Conservation (phyloP, 257 asterid species). For the Solanum sparsipilum region DNA sequence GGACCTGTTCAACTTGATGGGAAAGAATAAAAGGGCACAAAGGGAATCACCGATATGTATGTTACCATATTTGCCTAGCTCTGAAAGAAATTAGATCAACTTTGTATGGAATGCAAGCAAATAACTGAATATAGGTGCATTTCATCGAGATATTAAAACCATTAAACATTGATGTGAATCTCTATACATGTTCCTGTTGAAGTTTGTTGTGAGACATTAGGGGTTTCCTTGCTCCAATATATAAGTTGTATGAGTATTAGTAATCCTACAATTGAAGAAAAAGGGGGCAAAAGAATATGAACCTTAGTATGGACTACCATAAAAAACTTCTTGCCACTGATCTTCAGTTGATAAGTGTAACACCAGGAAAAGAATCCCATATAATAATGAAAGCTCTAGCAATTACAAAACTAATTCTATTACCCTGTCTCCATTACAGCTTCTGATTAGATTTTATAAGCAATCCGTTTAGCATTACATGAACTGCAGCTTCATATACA, state of each 20-base stretch:
- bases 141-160: background rate
- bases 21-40: background rate
- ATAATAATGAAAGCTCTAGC: conserved; percentile 1
- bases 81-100: background rate
- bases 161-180: conserved; percentile 20
- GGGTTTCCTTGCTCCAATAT: conserved; percentile 22
- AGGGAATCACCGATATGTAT: background rate
- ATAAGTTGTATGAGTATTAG: conserved; percentile 23
- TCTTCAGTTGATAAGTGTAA: conserved; percentile 10
- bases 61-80: background rate
- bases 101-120: background rate
- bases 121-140: background rate
- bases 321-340: conserved; percentile 12
- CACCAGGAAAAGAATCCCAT: background rate
- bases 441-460: conserved; percentile 84
- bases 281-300: background rate
- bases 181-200: conserved; percentile 33
- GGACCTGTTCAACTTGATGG: background rate
- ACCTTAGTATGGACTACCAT: conserved; percentile 14
- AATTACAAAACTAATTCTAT: background rate
- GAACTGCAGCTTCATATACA: conserved; percentile 72
- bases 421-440: conserved; percentile 15
- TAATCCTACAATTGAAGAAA: conserved; percentile 22
- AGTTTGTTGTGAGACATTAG: conserved; percentile 22
- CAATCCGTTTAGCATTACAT: conserved; percentile 75